A percentile compares a stretch with the other conserved stretches of the same genome.
Conservation (phyloP, 2,329 filamentous ascomycete species). For the Dactylellina parvicollis region DNA sequence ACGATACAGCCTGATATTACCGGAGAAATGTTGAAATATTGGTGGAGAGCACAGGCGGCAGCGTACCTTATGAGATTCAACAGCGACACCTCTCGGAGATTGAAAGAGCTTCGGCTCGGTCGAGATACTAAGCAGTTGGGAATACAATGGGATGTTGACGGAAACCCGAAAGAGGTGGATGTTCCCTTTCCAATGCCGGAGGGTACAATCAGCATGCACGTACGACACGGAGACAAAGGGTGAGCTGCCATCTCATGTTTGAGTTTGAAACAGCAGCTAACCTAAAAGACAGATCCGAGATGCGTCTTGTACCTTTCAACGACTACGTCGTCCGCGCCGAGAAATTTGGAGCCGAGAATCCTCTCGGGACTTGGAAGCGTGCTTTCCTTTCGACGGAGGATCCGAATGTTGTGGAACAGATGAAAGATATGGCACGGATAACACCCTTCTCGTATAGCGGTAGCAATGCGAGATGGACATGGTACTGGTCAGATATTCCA, state of each 20-base stretch:
- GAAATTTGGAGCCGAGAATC: conserved; percentile 53
- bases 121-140: conserved; percentile 32
- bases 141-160: conserved; percentile 32
- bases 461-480: conserved; percentile 54
- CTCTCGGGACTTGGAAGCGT: conserved; percentile 49
- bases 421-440: conserved; percentile 52
- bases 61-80: conserved; percentile 57
- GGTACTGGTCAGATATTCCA: conserved; percentile 57
- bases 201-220: conserved; percentile 56
- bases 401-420: conserved; percentile 51
- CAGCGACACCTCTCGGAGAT: conserved; percentile 33
- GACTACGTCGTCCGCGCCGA: conserved; percentile 53
- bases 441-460: conserved; percentile 40
- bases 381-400: conserved; percentile 57
- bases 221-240: conserved; percentile 55
- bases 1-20: conserved; percentile 53
- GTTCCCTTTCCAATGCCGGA: conserved; percentile 55
- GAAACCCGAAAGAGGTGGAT: conserved; percentile 26
- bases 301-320: conserved; percentile 54
- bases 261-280: neutral
- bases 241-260: conserved; percentile 7
- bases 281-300: conserved; percentile 43
- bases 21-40: conserved; percentile 55
- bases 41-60: conserved; percentile 56
- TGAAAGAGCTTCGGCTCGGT: conserved; percentile 42